Evolutionary conservation across 306 rosid genomes (phyloP), one percentile per base, ranked within the genome.

Genomic region (Urtica urens): DNA sequence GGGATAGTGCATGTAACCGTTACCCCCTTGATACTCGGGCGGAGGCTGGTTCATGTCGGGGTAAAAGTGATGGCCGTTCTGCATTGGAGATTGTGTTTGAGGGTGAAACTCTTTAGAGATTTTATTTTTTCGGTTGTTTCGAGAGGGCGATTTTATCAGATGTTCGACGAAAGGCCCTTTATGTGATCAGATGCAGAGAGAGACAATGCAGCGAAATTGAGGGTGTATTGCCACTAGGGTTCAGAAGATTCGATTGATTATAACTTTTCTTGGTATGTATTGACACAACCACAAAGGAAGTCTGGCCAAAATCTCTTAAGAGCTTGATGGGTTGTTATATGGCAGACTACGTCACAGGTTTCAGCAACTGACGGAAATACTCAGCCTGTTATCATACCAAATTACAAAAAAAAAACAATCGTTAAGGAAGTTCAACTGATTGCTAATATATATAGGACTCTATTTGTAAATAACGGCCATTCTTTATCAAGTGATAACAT

Each of bases 351-450:
- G 97, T 87, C 56, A 87, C 94, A 69, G 96, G 96, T 58, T 87
- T 87, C 42, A 87, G 94, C 79, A 87, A 78, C 69, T 87, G 96
- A 70, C 96, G 96, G 38, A 87, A 87, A 59, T 87, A 87, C 57
- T 87, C 93, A 29, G 97, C 95, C 95, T 88, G 93, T n/a, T n/a
- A n/a, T n/a, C n/a, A n/a, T n/a, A n/a, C n/a, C n/a, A n/a, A n/a
- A n/a, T n/a, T n/a, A n/a, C n/a, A n/a, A n/a, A n/a, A n/a, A 52
- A 72, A 49, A 7, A 65, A 26, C 50, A 68, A 60, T 45, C 49
- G 31, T 25, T 11, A 40, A 7, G 41, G 27, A 48, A 25, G 40
- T 56, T 24, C 27, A 58, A 26, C n/a, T n/a, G n/a, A n/a, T n/a
- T n/a, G n/a, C n/a, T n/a, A n/a, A n/a, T n/a, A n/a, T n/a, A 19